Evolutionary conservation across 345 rosid species (phyloP), one percentile per base, ranked within the genome.

Genomic region (Leavenworthia alabamica): DNA sequence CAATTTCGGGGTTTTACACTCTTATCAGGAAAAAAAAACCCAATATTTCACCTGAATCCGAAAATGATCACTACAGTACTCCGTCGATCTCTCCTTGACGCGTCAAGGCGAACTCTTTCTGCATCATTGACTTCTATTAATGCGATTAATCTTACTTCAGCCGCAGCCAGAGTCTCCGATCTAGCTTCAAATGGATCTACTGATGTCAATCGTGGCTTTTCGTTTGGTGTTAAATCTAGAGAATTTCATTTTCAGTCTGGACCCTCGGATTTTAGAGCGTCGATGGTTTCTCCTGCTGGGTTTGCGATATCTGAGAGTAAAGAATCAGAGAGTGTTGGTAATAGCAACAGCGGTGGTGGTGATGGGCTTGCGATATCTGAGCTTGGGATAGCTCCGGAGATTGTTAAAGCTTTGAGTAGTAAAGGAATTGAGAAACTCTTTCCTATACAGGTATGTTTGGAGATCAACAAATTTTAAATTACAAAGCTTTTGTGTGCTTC

Each of bases 351-450:
- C 24, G 28, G 49, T 7, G 28, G 49, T 7, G 85, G 44, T 32
- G 76, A 59, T 19, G 62, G 76, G 39, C 58, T 71, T 12, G 71
- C 32, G 22, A 64, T 64, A 64, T 44, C 86, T 28, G 83, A 75
- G 64, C 81, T 91, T 3, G 87, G 88, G 4, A 88, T 93, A 60
- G 67, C 90, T 48, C 67, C 67, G 12, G 96, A 86, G 79, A 88
- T 93, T 28, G 86, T 93, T 4, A 44, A 83, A 29, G 81, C 99
- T 61, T 63, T 90, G 82, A 82, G 78, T 24, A 46, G 51, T 26
- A 82, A 36, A 62, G 91, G 93, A 15, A 93, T 90, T 16, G 56
- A 59, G 29, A 88, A 78, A 71, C 86, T 93, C 60, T 93, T 93
- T 33, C 97, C 99, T 5, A 94, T 94, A 37, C 99, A 94, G 89